phyloP scores from a whole-genome alignment of 1,284 basidiomycete species.

The Pyrrhoderma noxium region DNA sequence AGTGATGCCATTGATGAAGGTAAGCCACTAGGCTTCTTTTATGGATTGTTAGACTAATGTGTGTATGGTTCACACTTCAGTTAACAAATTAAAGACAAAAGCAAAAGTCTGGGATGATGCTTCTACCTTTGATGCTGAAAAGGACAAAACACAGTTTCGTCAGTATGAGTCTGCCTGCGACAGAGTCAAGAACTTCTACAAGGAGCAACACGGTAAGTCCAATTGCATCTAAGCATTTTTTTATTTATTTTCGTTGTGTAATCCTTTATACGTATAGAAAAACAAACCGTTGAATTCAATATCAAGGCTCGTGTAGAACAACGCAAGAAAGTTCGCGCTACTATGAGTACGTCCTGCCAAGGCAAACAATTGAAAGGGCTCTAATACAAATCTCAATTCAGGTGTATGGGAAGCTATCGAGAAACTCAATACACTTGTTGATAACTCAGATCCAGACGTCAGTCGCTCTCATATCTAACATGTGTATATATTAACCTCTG shows the following conservation, averaged over 20 bases:
- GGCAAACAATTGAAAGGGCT: conserved; percentile 2
- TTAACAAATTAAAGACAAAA: conserved; percentile 17
- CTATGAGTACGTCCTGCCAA: conserved; percentile 41
- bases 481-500: conserved; percentile 7
- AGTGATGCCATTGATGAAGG: conserved; percentile 73
- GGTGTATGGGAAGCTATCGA: conserved; percentile 80
- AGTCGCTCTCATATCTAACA: conserved; percentile 22
- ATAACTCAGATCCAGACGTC: conserved; percentile 83
- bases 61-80: background rate
- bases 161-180: conserved; percentile 75
- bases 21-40: conserved; percentile 25
- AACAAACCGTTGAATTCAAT: conserved; percentile 84
- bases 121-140: conserved; percentile 63
- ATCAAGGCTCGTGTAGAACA: conserved; percentile 66
- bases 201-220: conserved; percentile 74
- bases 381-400: conserved; percentile 31
- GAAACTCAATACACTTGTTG: conserved; percentile 79
- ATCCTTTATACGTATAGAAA: conserved; percentile 39
- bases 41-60: background rate
- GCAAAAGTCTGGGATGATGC: conserved; percentile 42
- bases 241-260: conserved; percentile 4
- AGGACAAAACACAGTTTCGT: conserved; percentile 71
- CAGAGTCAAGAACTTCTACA: conserved; percentile 81
- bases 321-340: conserved; percentile 51
- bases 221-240: too few relatives aligned